Conservation (phyloP, 306 rosid genomes). For the Prunus campanulata region DNA sequence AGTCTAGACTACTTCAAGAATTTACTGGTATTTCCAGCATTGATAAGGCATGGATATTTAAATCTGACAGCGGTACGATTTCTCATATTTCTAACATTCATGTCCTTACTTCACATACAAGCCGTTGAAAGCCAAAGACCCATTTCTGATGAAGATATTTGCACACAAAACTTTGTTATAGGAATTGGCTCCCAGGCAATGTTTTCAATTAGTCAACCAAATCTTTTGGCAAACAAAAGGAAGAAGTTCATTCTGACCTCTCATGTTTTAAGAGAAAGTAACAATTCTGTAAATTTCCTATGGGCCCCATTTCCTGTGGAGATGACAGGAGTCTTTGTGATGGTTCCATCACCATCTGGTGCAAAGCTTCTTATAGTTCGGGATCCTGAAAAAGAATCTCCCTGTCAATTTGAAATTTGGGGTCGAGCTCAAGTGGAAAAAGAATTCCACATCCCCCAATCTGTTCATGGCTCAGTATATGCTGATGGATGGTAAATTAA, state of each 20-base stretch:
- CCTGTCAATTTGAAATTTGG: conserved; percentile 67
- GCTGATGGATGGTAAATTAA: conserved; percentile 65
- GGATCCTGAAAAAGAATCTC: conserved; percentile 49
- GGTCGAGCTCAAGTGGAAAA: conserved; percentile 54
- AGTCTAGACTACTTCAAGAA: conserved; percentile 61
- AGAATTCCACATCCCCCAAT: conserved; percentile 65
- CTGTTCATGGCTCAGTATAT: conserved; percentile 72
- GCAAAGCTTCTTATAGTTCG: conserved; percentile 60
- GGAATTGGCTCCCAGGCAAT: conserved; percentile 52
- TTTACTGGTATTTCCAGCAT: conserved; percentile 58
- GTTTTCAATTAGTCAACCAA: conserved; percentile 57
- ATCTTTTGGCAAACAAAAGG: conserved; percentile 58
- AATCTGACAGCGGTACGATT: conserved; percentile 48
- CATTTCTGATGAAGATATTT: conserved; percentile 16
- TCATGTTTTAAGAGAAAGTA: conserved; percentile 40
- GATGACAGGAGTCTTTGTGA: conserved; percentile 52
- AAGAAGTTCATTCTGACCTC: conserved; percentile 50
- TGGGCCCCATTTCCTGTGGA: conserved; percentile 84
- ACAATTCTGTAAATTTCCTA: conserved; percentile 38
- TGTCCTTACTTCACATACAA: background rate
- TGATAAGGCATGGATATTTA: conserved; percentile 73
- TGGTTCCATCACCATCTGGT: conserved; percentile 80
- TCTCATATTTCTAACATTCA: background rate
- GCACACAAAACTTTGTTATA: conserved; percentile 7
- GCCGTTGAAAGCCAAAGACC: background rate